Evolutionary conservation across 805 yeast genomes (phyloP).

Genomic region (Candida dendrica): DNA sequence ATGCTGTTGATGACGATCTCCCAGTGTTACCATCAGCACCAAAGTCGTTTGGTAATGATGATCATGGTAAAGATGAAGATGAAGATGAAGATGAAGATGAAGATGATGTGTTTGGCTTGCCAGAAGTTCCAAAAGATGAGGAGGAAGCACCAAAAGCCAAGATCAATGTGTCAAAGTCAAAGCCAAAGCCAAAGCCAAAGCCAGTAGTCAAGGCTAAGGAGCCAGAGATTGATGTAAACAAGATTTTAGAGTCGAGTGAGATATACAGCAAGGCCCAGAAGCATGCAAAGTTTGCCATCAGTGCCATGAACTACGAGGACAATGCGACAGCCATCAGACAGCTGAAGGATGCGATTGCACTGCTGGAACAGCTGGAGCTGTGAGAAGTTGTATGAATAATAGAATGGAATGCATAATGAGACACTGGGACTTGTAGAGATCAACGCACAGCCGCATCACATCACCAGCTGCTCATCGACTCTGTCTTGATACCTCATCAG

Average conservation of each 20-base stretch:
- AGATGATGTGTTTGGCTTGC: no score
- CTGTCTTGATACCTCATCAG: no score
- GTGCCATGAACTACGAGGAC: slow-evolving; percentile 77
- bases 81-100: no score
- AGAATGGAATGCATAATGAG: not conserved
- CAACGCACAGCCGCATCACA: no score
- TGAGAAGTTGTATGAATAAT: not conserved
- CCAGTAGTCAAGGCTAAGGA: no score
- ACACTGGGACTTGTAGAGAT: no score
- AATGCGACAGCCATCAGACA: slow-evolving; percentile 60
- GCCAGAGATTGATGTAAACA: not conserved
- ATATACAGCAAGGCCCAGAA: slow-evolving; percentile 55
- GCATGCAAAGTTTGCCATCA: slow-evolving; percentile 66
- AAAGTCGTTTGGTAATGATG: slow-evolving; percentile 13
- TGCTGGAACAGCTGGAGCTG: no score
- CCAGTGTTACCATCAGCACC: slow-evolving; percentile 6
- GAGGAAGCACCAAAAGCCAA: not conserved
- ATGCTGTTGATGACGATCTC: slow-evolving; percentile 3
- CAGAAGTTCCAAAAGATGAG: no score
- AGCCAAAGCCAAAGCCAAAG: no score
- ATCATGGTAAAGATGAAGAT: no score
- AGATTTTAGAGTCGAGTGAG: slow-evolving; percentile 47
- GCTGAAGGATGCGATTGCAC: slow-evolving; percentile 43
- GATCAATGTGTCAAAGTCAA: slow-evolving; percentile 1
- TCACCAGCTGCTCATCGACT: no score